phyloP scores from a whole-genome alignment of 108 stramenopile species.

The Fragilariopsis cylindrus region DNA sequence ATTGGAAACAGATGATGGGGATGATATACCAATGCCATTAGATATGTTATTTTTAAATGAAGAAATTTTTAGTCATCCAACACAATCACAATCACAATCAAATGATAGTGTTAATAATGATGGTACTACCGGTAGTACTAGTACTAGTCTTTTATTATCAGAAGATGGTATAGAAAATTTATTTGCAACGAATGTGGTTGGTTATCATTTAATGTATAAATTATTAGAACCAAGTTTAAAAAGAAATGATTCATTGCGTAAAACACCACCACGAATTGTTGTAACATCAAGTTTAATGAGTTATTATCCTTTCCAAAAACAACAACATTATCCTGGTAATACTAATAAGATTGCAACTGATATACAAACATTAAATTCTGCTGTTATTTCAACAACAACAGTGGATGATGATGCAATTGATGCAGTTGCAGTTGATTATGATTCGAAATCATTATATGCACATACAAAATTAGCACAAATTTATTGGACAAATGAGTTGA shows the following conservation, averaged over 20 bases:
- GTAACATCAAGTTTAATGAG: constrained; percentile 43
- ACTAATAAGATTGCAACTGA: constrained; percentile 29
- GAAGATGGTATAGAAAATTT: constrained; percentile 51
- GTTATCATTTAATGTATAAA: constrained; percentile 60
- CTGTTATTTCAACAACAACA: too few relatives aligned
- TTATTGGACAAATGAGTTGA: constrained; percentile 47
- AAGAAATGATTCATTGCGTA: constrained; percentile 16
- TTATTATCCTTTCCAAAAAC: constrained; percentile 21
- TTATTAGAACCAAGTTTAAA: constrained; percentile 29
- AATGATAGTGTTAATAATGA: background rate
- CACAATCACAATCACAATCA: constrained; percentile 12
- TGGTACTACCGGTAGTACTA: too few relatives aligned
- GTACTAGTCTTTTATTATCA: constrained; percentile 1
- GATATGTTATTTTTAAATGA: constrained; percentile 70
- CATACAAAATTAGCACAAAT: constrained; percentile 61
- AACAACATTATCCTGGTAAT: too few relatives aligned
- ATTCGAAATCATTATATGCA: constrained; percentile 29
- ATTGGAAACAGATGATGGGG: too few relatives aligned
- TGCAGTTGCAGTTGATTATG: background rate
- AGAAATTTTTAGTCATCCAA: constrained; percentile 20
- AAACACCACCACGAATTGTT: constrained; percentile 41
- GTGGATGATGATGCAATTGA: too few relatives aligned
- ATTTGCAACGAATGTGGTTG: constrained; percentile 53
- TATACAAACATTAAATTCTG: constrained; percentile 39
- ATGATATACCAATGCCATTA: background rate